Evolutionary conservation across 2,329 filamentous ascomycete genomes (phyloP).

Genomic region (Dothistroma septosporum): DNA sequence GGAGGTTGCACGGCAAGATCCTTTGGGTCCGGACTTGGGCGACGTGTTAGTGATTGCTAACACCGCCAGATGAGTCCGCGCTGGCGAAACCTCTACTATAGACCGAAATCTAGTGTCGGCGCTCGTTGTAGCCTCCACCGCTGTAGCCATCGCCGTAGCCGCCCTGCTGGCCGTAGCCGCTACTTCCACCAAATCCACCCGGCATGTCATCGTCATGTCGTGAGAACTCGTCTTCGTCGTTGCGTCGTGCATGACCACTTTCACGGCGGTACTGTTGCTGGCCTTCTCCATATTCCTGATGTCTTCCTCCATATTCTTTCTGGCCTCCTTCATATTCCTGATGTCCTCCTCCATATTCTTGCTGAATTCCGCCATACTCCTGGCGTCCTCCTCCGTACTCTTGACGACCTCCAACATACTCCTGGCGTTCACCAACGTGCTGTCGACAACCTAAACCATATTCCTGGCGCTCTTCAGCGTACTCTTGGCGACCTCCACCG

Average conservation of each 20-base stretch:
- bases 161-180: constrained; percentile 3
- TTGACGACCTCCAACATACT: constrained; percentile 16
- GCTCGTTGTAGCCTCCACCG: neutral
- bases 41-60: too few species aligned
- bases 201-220: constrained; percentile 15
- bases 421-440: constrained; percentile 14
- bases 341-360: neutral
- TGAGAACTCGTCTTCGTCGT: constrained; percentile 11
- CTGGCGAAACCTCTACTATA: too few species aligned
- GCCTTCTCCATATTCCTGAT: too few species aligned
- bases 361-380: constrained; percentile 6
- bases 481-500: constrained; percentile 15
- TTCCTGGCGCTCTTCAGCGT: too few species aligned
- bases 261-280: too few species aligned
- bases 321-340: constrained; percentile 11
- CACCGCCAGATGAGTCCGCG: too few species aligned
- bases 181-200: constrained; percentile 13
- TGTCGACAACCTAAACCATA: too few species aligned
- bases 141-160: constrained; percentile 1
- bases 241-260: too few species aligned
- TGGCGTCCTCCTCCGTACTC: constrained; percentile 6
- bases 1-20: too few species aligned
- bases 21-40: too few species aligned
- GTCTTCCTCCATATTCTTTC: too few species aligned
- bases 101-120: neutral